Evolutionary conservation across 208 protist species (phyloP).

Genomic region (Eutreptiella sp.): DNA sequence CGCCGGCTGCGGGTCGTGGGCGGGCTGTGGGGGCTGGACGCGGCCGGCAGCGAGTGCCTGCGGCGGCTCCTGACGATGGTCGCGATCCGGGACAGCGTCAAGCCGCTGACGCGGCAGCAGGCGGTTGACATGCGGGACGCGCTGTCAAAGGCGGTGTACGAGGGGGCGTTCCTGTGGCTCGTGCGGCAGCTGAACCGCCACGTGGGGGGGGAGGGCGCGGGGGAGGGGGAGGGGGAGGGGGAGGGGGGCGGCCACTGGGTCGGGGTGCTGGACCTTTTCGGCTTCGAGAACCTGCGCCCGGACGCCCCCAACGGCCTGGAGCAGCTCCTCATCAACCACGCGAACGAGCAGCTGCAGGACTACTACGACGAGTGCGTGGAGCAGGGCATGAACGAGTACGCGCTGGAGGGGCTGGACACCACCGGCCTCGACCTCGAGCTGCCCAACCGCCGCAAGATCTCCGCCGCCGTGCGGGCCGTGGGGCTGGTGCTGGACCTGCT

Average conservation of each 20-base stretch:
- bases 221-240: neutral
- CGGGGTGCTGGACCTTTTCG: slow-evolving; percentile 32
- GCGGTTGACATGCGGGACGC: slow-evolving; percentile 18
- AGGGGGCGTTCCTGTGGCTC: slow-evolving; percentile 22
- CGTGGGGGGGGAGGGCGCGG: neutral
- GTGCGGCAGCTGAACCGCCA: slow-evolving; percentile 18
- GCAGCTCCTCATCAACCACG: slow-evolving; percentile 30
- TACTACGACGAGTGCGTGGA: slow-evolving; percentile 61
- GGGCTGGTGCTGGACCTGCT: slow-evolving; percentile 43
- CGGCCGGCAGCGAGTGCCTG: neutral
- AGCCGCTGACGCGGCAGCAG: neutral
- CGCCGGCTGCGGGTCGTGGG: slow-evolving; percentile 8
- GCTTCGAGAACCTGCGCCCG: slow-evolving; percentile 1
- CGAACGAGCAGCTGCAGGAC: slow-evolving; percentile 35
- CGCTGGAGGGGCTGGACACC: too few species aligned
- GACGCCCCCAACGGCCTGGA: slow-evolving; percentile 22
- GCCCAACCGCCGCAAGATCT: slow-evolving; percentile 44
- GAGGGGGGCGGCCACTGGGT: slow-evolving; percentile 2
- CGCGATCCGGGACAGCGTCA: neutral
- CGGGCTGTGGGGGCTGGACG: slow-evolving; percentile 12
- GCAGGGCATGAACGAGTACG: slow-evolving; percentile 72
- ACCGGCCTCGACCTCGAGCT: slow-evolving; percentile 71
- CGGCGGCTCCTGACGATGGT: slow-evolving; percentile 19
- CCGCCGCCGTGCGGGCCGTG: too few species aligned
- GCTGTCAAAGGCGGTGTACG: slow-evolving; percentile 26